phyloP scores from a whole-genome alignment of 345 rosid species.

The Laguncularia racemosa region DNA sequence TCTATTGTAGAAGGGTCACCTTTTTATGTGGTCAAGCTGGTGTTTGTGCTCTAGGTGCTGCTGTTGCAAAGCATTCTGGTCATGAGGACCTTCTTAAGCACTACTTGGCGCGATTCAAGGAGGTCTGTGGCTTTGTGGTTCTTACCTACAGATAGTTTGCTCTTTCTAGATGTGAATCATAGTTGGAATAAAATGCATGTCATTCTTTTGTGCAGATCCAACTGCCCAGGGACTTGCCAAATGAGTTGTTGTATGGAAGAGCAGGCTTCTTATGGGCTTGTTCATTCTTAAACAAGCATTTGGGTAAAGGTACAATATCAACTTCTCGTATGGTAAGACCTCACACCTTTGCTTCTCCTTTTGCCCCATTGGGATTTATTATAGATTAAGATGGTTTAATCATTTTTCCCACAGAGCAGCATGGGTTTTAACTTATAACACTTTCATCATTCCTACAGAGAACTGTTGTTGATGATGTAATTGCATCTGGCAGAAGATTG shows the following conservation, averaged over 20 bases:
- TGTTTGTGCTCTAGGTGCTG: slow-evolving; percentile 69
- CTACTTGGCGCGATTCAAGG: slow-evolving; percentile 39
- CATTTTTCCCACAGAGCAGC: too few relatives aligned
- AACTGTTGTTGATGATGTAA: slow-evolving; percentile 43
- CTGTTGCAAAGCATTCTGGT: slow-evolving; percentile 49
- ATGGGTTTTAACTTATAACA: neutral
- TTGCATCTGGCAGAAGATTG: slow-evolving; percentile 41
- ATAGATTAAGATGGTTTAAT: too few relatives aligned
- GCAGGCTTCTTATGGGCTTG: slow-evolving; percentile 68
- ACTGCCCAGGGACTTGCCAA: slow-evolving; percentile 38
- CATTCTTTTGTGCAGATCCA: slow-evolving; percentile 29
- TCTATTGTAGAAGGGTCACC: slow-evolving; percentile 36
- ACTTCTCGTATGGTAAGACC: slow-evolving; percentile 24
- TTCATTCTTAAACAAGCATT: slow-evolving; percentile 51
- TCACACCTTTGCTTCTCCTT: neutral
- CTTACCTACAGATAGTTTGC: neutral
- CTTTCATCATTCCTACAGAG: slow-evolving; percentile 27
- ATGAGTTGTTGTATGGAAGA: slow-evolving; percentile 57
- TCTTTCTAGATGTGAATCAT: neutral
- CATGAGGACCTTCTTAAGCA: slow-evolving; percentile 29
- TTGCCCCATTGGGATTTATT: neutral
- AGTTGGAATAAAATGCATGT: neutral
- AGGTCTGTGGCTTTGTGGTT: slow-evolving; percentile 19
- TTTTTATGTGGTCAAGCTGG: slow-evolving; percentile 71
- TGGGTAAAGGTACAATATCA: slow-evolving; percentile 45